Base-by-base conservation (phyloP, 768 basidiomycete species). In the Inosperma sp. region DNA sequence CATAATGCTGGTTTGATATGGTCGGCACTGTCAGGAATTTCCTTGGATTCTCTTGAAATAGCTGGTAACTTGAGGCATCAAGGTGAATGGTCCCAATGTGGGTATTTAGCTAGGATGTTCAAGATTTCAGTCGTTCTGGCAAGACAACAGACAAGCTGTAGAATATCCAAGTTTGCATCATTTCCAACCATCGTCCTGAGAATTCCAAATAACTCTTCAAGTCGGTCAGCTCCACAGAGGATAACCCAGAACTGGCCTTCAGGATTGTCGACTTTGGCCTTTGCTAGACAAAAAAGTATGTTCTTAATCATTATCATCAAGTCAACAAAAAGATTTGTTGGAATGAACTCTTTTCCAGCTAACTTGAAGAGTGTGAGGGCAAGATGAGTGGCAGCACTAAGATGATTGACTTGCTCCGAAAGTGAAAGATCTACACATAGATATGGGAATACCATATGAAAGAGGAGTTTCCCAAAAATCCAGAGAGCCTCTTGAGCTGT, bases 61-160 rank as follows among this genome's bases (percentile, higher is more conserved):
- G 55, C 42, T 1, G 62, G 65, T 2, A 70, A 44, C 14, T 59
- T 57, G 4, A 73, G 60, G 0, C 64, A 60, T 4, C 61, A 62
- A 14, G 69, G 66, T 1, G 54, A 48, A 1, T 60, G 57, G 42
- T 72, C 72, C 70, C 72, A 74, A 2, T 71, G 54, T 2, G 70
- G 70, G 40, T 65, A 55, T 41, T 59, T 39, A 0, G 61, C 65
- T 8, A 72, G 63, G 12, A 73, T 72, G 21, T 57, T 64, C 0
- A 60, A 44, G 6, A 66, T 59, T 27, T 72, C 65, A 0, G 61
- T 62, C 0, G 65, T 57, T 4, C 64, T 63, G 5, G 62, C 59
- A 8, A 66, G 34, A 5, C 68, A 62, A 19, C 9, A 23, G 0
- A 42, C 56, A 7, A 71, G 56, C 47, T 69, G 65, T 2, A 55